Conservation (phyloP, 2,329 filamentous ascomycete genomes). For the Colletotrichum ledebouriae region DNA sequence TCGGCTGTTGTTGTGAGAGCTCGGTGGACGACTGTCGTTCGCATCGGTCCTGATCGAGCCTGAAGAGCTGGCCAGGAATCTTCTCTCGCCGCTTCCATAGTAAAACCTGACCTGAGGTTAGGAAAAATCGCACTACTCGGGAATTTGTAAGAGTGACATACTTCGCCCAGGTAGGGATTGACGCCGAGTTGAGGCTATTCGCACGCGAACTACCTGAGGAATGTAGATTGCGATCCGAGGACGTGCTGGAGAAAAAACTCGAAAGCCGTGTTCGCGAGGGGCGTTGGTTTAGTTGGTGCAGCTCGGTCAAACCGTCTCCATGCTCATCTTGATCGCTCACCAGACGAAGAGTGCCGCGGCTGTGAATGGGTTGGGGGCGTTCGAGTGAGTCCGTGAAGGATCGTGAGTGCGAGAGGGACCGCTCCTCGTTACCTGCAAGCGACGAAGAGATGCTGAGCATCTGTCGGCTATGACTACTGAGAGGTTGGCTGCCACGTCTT, state of each 20-base stretch:
- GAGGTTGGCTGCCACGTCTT: conserved; percentile 64
- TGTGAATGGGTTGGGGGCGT: conserved; percentile 60
- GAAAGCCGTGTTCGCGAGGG: conserved; percentile 68
- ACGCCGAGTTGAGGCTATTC: conserved; percentile 59
- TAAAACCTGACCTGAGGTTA: conserved; percentile 65
- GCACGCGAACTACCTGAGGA: conserved; percentile 64
- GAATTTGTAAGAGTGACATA: conserved; percentile 46
- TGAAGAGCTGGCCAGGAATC: conserved; percentile 63
- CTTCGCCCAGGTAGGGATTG: conserved; percentile 69
- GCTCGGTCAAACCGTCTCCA: conserved; percentile 73
- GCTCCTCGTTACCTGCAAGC: conserved; percentile 59
- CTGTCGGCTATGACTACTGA: conserved; percentile 65
- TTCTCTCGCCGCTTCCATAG: conserved; percentile 76
- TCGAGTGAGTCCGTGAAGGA: conserved; percentile 64
- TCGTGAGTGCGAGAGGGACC: conserved; percentile 53
- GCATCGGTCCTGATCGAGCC: conserved; percentile 62
- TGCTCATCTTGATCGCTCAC: conserved; percentile 73
- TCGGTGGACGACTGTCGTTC: conserved; percentile 61
- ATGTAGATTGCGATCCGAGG: conserved; percentile 66
- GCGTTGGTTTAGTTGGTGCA: conserved; percentile 65
- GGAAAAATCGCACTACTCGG: neutral
- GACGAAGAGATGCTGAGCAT: conserved; percentile 71
- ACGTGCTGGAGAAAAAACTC: conserved; percentile 62
- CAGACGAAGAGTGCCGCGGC: conserved; percentile 58
- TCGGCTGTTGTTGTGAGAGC: conserved; percentile 60